Evolutionary conservation across 2,329 filamentous ascomycete genomes (phyloP), one percentile per base, ranked within the genome.

Genomic region (Ambrosiella beaveri): DNA sequence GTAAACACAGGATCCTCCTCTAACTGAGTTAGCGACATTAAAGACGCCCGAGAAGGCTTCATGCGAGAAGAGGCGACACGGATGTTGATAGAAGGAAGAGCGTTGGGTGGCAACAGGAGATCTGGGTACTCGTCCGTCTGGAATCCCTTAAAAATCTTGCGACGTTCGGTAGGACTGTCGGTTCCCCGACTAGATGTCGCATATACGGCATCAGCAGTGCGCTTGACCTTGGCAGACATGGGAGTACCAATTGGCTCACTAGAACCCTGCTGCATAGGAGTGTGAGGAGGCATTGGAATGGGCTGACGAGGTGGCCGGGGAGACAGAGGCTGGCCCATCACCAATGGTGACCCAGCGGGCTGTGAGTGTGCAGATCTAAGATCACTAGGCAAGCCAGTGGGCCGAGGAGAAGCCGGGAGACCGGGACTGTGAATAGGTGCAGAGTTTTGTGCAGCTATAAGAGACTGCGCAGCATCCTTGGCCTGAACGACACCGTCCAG

Each of bases 1-100:
- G 89, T 95, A 65, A 97, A 96, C 0, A 97, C 91, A 0, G 90
- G 88, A 64, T 96, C 90, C 66, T 95, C 91, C 59, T 96, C 90
- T 17, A 86, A 74, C 61, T 87, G 84, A 55, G 82, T 91, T 9
- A 89, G 74, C 1, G 83, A 86, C 65, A 95, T 74, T 64, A 93
- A 79, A 67, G 90, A 96, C 41, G 88, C 82, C 62, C 91, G 78
- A 0, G 91, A 95, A 12, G 91, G 93, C 66, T 88, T 89, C 75
- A 98, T 82, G n/a, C 93, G 83, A 19, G 93, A 97, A 3, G 93
- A 97, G 2, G 89, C 88, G 3, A 96, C 91, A 67, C 80, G 87
- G 53, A 96, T 82, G 62, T 86, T 80, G 58, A 98, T 85, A 1
- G 87, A 88, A 2, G 88, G 86, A 7, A 98, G 74, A 5, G 90